Evolutionary conservation across 768 basidiomycete genomes (phyloP), one percentile per base, ranked within the genome.

Genomic region (Russula foetens): DNA sequence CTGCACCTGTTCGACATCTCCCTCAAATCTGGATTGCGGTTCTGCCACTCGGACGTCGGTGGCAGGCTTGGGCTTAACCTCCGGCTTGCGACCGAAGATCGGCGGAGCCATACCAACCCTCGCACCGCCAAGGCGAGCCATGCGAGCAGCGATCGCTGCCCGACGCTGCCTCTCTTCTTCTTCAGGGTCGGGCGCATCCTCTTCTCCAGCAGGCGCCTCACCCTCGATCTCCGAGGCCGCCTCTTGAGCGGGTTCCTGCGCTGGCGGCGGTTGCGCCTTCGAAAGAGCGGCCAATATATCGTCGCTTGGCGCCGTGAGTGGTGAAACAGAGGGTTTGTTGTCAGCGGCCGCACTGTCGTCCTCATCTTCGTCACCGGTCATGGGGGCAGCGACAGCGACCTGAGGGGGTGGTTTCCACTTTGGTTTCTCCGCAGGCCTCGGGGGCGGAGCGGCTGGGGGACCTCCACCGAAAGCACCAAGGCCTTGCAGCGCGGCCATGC

Each of bases 401-500:
- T 68, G 65, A 54, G 73, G 86, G 1, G 92, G 90, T 0, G 89
- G 84, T 70, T 90, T 92, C 92, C 92, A 95, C 72, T 88, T 91
- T 14, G 89, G 88, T 66, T 84, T 86, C 68, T 86, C 85, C 29
- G 77, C 70, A 0, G 80, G 74, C 6, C 86, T 84, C 59, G 83
- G 81, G 1, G 87, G 81, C 8, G 83, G 79, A 1, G 85, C 79
- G 17, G 77, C 70, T n/a, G 71, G 63, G 6, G 71, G 69, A 1
- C 70, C 69, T 1, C 75, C 79, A 17, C 90, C 90, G 68, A 96
- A 92, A 11, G 77, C 92, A 17, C 90, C 88, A 47, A 80, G 84
- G 8, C 89, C 91, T 70, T 93, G 90, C 39, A 98, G 75, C 3
- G 93, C 92, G 31, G 93, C 93, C 93, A 98, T 97, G 39, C 96